Evolutionary conservation across 495 filamentous ascomycete genomes (phyloP), one percentile per base, ranked within the genome.

Genomic region (Penicillium lividum): DNA sequence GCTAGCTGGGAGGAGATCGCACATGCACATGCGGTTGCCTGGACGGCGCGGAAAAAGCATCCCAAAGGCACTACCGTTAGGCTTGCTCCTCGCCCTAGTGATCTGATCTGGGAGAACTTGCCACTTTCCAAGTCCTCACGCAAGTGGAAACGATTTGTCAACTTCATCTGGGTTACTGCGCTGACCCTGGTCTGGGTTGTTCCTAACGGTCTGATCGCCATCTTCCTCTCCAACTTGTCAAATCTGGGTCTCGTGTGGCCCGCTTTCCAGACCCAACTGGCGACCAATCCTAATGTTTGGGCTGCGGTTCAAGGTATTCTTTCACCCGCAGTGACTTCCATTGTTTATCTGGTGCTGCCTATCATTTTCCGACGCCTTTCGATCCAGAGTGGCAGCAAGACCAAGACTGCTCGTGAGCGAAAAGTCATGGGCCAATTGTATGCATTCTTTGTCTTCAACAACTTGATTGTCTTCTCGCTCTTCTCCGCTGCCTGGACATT

Each of bases 361-460:
- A 90, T 91, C 65, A 86, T 94, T 65, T 97, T 98, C 82, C 89
- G 94, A 58, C 89, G 86, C 25, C 78, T 96, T 29, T 84, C 90
- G 1, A 87, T 91, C 44, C 79, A 79, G 57, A 87, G 86, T 22
- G 95, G 94, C 58, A 93, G 97, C 69, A 80, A 85, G 57, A 95
- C 90, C 40, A 98, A 97, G 69, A 95, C 92, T 4, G 89, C 90
- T 18, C 84, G 94, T 34, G 94, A 98, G 63, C 83, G 91, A n/a
- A 92, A 98, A 70, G 94, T 98, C 61, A 83, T 92, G 29, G 84
- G 85, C 51, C 94, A 96, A 68, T 81, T 99, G 3, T 99, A 97
- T 71, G 80, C 91, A 13, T 99, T 99, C 75, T 98, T 98, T 75
- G 85, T 98, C 47, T 90, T 99, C 82, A 99, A 99, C 79, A 97